These are phyloP conservation scores for Tuber umbilicatum DNA, from an alignment of 495 filamentous ascomycete species.

Conservation along the genomic window DNA sequence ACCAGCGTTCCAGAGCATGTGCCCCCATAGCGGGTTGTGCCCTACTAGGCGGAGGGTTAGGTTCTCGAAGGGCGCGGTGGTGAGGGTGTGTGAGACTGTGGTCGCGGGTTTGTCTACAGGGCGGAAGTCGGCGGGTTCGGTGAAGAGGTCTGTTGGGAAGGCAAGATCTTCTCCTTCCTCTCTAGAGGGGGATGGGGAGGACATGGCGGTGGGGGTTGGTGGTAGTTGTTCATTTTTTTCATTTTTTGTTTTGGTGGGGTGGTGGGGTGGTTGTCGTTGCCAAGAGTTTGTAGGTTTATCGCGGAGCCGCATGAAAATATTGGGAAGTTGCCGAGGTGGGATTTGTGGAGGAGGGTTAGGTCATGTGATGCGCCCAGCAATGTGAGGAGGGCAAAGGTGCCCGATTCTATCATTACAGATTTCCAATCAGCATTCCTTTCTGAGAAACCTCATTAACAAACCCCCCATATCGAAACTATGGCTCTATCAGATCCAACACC, in stretches of 20 bases:
- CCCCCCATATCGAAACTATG: background rate
- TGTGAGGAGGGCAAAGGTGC: too few relatives aligned
- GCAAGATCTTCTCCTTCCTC: background rate
- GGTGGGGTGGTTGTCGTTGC: background rate
- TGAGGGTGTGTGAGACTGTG: constrained; percentile 60
- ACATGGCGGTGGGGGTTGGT: background rate
- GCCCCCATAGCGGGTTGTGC: constrained; percentile 83
- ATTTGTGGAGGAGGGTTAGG: too few relatives aligned
- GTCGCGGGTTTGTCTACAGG: constrained; percentile 63
- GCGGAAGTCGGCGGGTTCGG: constrained; percentile 73
- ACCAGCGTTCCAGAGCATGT: constrained; percentile 85
- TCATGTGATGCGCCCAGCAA: too few relatives aligned
- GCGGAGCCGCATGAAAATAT: background rate
- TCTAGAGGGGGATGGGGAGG: background rate
- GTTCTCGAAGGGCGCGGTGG: constrained; percentile 51
- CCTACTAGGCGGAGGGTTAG: constrained; percentile 77
- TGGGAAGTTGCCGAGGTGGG: background rate
- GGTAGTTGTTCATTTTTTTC: background rate
- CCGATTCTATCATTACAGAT: too few relatives aligned
- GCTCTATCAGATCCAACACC: background rate
- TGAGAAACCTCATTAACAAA: background rate
- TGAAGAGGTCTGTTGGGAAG: constrained; percentile 55
- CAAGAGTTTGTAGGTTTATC: background rate
- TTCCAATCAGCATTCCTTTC: background rate
- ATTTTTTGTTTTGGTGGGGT: too few relatives aligned